Evolutionary conservation across 1,139 yeast species (phyloP), one percentile per base, ranked within the genome.

Genomic region (Protomyces lactucae-debilis): DNA sequence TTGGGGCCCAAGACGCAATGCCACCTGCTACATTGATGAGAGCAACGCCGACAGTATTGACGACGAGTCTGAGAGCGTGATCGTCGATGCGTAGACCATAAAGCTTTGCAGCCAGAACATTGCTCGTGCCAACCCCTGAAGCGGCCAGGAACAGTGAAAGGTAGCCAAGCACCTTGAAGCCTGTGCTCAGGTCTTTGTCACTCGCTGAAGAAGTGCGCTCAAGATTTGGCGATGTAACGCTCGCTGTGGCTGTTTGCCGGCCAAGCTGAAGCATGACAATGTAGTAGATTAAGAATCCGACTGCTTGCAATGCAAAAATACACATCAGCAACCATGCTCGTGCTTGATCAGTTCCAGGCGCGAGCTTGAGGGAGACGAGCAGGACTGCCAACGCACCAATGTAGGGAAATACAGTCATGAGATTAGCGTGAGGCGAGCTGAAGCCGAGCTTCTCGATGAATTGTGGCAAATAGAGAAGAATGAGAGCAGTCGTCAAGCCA

Each of bases 21-120:
- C 18, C 23, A n/a, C 55, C 55, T 16, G 43, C 43, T 5, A 52
- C 10, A 35, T 52, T 52, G 55, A 52, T 32, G n/a, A 52, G 21
- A 6, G 28, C 55, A 5, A 35, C 43, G 43, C 39, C 55, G 14
- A 52, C 16, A 10, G 55, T 35, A 35, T 52, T 52, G 43, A 52
- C 25, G 28, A 52, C 43, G 5, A 52, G 43, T 21, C 39, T 18
- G 4, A 28, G 55, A 3, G 40, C 43, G 2, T 52, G 40, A 16
- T 28, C 21, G 10, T 36, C 40, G 25, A 52, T 32, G 6, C 28
- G 43, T n/a, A 36, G 12, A 14, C 55, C 55, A 35, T 52, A 52
- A 18, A 28, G 25, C 12, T 52, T 52, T 16, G 55, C 55, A 14
- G 55, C 55, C 25, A 52, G 37, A 40, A 52, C 55, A 10, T 32